Evolutionary conservation across 345 rosid species (phyloP).

Genomic region (Moricandia arvensis): DNA sequence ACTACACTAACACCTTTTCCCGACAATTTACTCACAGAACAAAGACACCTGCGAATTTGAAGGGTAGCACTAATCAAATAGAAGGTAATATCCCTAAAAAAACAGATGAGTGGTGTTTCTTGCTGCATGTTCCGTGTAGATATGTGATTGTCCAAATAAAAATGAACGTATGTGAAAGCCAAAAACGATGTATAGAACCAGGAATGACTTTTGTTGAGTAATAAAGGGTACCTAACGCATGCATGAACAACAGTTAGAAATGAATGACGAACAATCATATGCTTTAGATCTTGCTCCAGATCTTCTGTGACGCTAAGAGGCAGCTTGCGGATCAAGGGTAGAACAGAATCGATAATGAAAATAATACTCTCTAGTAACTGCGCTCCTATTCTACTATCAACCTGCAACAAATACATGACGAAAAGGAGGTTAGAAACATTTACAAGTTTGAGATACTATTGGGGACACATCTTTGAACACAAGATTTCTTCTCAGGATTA

Average conservation of each 20-base stretch:
- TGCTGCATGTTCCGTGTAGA: constrained; percentile 19
- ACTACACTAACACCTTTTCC: constrained; percentile 69
- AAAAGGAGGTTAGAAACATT: constrained; percentile 21
- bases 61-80: constrained; percentile 14
- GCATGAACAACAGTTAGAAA: constrained; percentile 98
- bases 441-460: neutral
- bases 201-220: constrained; percentile 17
- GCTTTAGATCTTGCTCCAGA: constrained; percentile 93
- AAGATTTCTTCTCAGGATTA: constrained; percentile 13
- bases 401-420: constrained; percentile 51
- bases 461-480: constrained; percentile 1
- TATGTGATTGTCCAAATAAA: constrained; percentile 12
- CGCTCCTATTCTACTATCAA: constrained; percentile 79
- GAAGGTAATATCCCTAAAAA: constrained; percentile 6
- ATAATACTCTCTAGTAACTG: constrained; percentile 91
- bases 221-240: constrained; percentile 74
- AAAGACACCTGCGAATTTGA: constrained; percentile 68
- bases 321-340: constrained; percentile 82
- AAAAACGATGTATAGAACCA: neutral
- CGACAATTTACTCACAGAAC: constrained; percentile 75
- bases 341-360: constrained; percentile 81
- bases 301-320: constrained; percentile 77
- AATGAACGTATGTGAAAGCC: constrained; percentile 11
- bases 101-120: constrained; percentile 5
- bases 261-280: constrained; percentile 92